Evolutionary conservation across 805 yeast genomes (phyloP), one percentile per base, ranked within the genome.

Genomic region (Saturnispora mendoncae): DNA sequence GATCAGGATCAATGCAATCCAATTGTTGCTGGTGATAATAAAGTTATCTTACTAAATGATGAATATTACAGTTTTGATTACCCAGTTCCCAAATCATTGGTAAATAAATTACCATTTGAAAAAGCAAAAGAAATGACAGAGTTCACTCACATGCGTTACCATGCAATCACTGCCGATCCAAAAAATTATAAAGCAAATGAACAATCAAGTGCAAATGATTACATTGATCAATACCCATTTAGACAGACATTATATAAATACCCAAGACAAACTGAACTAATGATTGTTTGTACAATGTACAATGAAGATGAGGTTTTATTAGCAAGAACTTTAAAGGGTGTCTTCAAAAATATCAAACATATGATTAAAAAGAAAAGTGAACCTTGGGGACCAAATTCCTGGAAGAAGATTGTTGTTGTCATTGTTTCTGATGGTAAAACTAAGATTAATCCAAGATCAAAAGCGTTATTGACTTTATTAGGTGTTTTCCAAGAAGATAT

Each of bases 401-500:
- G 97, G 97, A 85, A 87, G 53, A 87, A 86, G 53, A 76, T 90
- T 27, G 95, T 85, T 7, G 90, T 90, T 24, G 78, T 84, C 48
- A 74, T 90, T 34, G 88, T 90, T 12, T 80, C 85, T 43, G 98
- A 90, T 64, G 98, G 98, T 48, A 78, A 96, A 50, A 69, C 76
- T 7, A 85, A 87, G 52, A 76, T 90, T 44, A 74, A 85, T 59
- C 80, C 80, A 43, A 69, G 90, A 39, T 73, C 95, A 0, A 75
- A 81, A 54, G 85, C 86, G 4, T 66, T 90, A 32, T 68, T 90
- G 56, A 80, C 94, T 6, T 79, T 94, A 10, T 58, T 90, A 36
- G 98, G 98, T 25, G 80, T 82, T 40, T 90, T 76, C 59, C 98
- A 90, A 61, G 96, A 87, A 46, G 96, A 96, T 2, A 83, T 87